A percentile compares a stretch with the other conserved stretches of the same genome.
Conservation (phyloP, 805 yeast genomes). For the Lipomyces mesembrius region DNA sequence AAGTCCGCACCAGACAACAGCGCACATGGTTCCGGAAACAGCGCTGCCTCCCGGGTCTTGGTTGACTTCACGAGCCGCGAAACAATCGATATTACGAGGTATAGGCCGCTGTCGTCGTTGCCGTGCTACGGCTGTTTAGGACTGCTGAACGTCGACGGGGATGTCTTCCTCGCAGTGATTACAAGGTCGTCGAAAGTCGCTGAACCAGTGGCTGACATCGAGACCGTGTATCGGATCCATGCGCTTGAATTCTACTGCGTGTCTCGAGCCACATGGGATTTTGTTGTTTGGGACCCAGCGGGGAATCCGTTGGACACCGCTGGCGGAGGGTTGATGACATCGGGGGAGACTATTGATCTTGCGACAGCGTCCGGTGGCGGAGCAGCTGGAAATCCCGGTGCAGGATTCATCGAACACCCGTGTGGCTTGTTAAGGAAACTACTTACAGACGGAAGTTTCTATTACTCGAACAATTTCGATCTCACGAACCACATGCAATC, state of each 20-base stretch:
- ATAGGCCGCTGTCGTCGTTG: conserved; percentile 47
- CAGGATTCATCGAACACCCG: conserved; percentile 62
- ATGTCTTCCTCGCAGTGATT: conserved; percentile 76
- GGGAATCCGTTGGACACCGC: conserved; percentile 63
- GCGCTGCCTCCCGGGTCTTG: conserved; percentile 39
- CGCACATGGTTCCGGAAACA: conserved; percentile 7
- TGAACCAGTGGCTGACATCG: conserved; percentile 69
- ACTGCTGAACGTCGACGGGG: conserved; percentile 67
- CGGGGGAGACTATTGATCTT: conserved; percentile 35
- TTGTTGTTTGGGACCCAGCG: conserved; percentile 64
- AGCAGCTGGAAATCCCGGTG: conserved; percentile 25
- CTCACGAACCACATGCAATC: conserved; percentile 83
- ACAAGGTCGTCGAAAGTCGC: conserved; percentile 81
- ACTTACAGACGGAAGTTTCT: conserved; percentile 85
- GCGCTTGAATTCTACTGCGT: conserved; percentile 88
- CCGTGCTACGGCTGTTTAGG: conserved; percentile 70
- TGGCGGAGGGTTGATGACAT: conserved; percentile 40
- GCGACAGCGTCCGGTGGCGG: conserved; percentile 35
- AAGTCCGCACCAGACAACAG: neutral
- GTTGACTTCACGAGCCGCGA: conserved; percentile 54
- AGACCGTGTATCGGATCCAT: conserved; percentile 76
- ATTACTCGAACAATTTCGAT: conserved; percentile 90
- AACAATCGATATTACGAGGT: conserved; percentile 49
- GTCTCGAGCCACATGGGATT: conserved; percentile 78
- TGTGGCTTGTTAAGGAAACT: conserved; percentile 79